A percentile compares a stretch with the other conserved stretches of the same genome.
These are phyloP conservation scores for Aspergillus carlsbadensis DNA, from an alignment of 495 filamentous ascomycete genomes.

Conservation along the genomic window DNA sequence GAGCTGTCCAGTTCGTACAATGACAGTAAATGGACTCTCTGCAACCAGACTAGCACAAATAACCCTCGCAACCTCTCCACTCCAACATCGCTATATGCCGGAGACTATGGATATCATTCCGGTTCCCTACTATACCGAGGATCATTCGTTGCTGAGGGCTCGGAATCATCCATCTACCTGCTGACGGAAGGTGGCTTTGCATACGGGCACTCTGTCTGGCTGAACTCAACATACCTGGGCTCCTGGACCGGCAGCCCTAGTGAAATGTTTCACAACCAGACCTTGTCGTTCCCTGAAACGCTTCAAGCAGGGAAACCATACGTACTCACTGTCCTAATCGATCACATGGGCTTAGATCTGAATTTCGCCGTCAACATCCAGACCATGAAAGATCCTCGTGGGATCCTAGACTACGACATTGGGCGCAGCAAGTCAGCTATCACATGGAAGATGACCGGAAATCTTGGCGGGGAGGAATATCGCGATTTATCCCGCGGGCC, in stretches of 20 bases:
- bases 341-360: conserved; percentile 65
- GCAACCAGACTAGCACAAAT: conserved; percentile 54
- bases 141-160: conserved; percentile 60
- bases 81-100: conserved; percentile 57
- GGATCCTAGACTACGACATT: conserved; percentile 58
- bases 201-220: conserved; percentile 53
- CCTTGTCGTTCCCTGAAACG: conserved; percentile 44
- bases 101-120: conserved; percentile 69
- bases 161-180: conserved; percentile 52
- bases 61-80: conserved; percentile 51
- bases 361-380: conserved; percentile 54
- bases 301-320: conserved; percentile 49
- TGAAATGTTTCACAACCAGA: conserved; percentile 33
- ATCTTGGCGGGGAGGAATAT: conserved; percentile 67
- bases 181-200: conserved; percentile 57
- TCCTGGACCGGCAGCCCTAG: conserved; percentile 52
- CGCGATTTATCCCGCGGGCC: conserved; percentile 60
- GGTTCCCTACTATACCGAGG: conserved; percentile 66
- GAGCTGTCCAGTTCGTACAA: conserved; percentile 59
- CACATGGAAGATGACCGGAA: conserved; percentile 71
- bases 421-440: conserved; percentile 38
- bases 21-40: conserved; percentile 57
- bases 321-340: conserved; percentile 62
- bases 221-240: conserved; percentile 50
- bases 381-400: conserved; percentile 63